A percentile compares a stretch with the other conserved stretches of the same genome.
Conservation (phyloP, 805 yeast species). For the Ogataea paraovalis region DNA sequence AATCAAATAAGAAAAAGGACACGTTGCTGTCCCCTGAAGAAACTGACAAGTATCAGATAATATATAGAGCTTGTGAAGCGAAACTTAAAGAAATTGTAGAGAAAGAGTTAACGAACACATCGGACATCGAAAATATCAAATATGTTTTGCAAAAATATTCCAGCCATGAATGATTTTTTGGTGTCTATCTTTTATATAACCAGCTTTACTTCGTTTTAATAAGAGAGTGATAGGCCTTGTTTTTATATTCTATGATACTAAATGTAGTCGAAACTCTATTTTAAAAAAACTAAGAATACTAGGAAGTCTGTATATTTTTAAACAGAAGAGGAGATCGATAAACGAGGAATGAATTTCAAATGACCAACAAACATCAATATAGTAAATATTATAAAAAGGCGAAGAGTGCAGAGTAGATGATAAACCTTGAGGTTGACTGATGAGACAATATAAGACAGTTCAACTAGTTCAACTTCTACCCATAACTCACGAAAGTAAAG, state of each 20-base stretch:
- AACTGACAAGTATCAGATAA: conserved; percentile 24
- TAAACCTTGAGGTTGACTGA: neutral
- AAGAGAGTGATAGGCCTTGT: no score
- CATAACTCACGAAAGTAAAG: neutral
- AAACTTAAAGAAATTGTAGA: conserved; percentile 35
- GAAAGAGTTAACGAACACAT: conserved; percentile 21
- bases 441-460: neutral
- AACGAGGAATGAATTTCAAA: no score
- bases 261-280: no score
- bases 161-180: neutral
- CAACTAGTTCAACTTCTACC: neutral
- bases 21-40: conserved; percentile 8
- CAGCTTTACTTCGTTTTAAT: no score
- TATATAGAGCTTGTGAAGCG: conserved; percentile 35
- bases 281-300: no score
- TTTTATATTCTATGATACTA: no score
- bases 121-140: conserved; percentile 38
- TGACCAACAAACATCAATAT: no score
- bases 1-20: neutral
- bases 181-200: neutral
- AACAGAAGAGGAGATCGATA: no score
- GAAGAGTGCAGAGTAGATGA: no score
- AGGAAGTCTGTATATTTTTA: no score
- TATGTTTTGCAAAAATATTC: conserved; percentile 14
- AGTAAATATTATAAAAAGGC: no score